Evolutionary conservation across 2,329 filamentous ascomycete genomes (phyloP), one percentile per base, ranked within the genome.

Genomic region (Claviceps humidiphila): DNA sequence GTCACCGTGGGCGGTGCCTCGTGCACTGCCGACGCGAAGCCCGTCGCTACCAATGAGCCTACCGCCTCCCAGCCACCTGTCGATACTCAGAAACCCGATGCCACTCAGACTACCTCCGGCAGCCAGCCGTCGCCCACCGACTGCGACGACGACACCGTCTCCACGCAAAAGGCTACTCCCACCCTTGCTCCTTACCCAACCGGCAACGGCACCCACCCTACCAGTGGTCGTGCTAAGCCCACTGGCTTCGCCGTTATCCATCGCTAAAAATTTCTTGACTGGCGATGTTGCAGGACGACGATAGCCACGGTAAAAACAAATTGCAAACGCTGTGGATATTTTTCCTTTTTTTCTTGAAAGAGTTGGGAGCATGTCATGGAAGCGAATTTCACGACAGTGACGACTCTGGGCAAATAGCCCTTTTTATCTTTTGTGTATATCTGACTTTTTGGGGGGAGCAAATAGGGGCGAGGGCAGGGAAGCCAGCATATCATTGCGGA

Each of bases 171-270:
- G 57, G 57, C 60, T 40, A 65, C 63, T 39, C 64, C 67, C 54
- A 68, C 67, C 51, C 64, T 68, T 54, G 60, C 71, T 54, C 72
- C 72, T 57, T 72, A 66, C 66, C 72, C 72, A 49, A 63, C 61
- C 50, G 62, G 62, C 56, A 69, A 70, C 65, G 64, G 63, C 54
- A 68, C 69, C 49, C 55, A 55, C 53, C 56, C 48, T 16, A 50
- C 66, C 47, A 55, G 61, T 55, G 66, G 66, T 49, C 61, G 58
- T 39, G 61, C 66, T 40, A 55, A 56, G 42, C 66, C 69, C 54
- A 66, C 68, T 51, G 69, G 68, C 56, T 65, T 64, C 57, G 61
- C 61, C 53, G 61, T 61, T 53, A 62, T 65, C 52, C 59, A 61
- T 57, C 65, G 62, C 54, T 68, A 66, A n/a, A 50, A 11, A 14